Evolutionary conservation across 768 basidiomycete species (phyloP).

Genomic region (Suillus placidus): DNA sequence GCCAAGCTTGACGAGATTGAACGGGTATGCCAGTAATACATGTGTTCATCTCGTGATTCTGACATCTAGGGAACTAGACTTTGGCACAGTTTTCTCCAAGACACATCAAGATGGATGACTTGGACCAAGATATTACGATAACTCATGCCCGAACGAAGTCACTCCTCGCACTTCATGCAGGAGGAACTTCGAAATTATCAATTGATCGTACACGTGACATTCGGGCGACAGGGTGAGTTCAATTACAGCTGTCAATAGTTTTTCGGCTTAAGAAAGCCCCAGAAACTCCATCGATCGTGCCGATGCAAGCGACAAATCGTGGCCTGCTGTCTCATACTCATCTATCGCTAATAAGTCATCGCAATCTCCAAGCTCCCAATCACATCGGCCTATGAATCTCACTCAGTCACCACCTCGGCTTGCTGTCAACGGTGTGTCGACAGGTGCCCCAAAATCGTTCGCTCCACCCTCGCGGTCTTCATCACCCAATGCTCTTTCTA

Average conservation of each 20-base stretch:
- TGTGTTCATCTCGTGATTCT: constrained; percentile 24
- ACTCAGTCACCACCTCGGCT: constrained; percentile 61
- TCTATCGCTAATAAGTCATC: constrained; percentile 28
- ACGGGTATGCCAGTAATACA: constrained; percentile 40
- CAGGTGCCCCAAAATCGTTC: constrained; percentile 57
- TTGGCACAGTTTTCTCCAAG: constrained; percentile 71
- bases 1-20: constrained; percentile 82
- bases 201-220: background rate
- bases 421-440: constrained; percentile 70
- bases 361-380: constrained; percentile 14
- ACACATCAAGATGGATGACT: constrained; percentile 25
- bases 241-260: background rate
- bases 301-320: constrained; percentile 27
- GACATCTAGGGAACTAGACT: constrained; percentile 43
- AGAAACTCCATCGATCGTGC: background rate
- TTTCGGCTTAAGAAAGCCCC: background rate
- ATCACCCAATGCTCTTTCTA: constrained; percentile 32
- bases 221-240: constrained; percentile 1
- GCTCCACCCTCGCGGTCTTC: constrained; percentile 21
- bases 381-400: constrained; percentile 22
- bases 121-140: constrained; percentile 26
- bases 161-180: constrained; percentile 10
- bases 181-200: constrained; percentile 8
- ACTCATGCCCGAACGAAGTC: constrained; percentile 22
- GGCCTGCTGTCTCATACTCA: constrained; percentile 52